These are phyloP conservation scores for Ophiocordyceps camponoti-leonardi DNA, from an alignment of 2,329 filamentous ascomycete species.

Conservation along the genomic window DNA sequence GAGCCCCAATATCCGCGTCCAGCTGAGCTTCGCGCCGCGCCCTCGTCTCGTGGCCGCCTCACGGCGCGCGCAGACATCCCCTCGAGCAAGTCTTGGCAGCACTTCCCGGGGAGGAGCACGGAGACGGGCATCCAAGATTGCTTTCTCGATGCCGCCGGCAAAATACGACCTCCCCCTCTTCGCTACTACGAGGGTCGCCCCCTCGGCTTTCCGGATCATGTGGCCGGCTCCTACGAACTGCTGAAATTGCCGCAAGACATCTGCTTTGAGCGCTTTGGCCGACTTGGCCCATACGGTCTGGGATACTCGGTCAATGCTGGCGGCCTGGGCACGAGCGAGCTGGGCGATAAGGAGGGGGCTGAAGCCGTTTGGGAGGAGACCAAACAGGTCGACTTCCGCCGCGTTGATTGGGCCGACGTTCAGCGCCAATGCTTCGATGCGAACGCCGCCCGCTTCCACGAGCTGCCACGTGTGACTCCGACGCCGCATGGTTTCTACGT, in stretches of 20 bases:
- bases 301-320: constrained; percentile 68
- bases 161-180: constrained; percentile 49
- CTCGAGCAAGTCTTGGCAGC: constrained; percentile 16
- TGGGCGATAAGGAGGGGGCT: constrained; percentile 68
- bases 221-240: constrained; percentile 73
- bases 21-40: constrained; percentile 4
- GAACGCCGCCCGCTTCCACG: constrained; percentile 54
- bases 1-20: constrained; percentile 61
- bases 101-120: constrained; percentile 20
- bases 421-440: constrained; percentile 56
- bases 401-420: constrained; percentile 61
- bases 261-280: constrained; percentile 84
- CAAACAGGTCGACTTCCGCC: constrained; percentile 59
- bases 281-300: constrained; percentile 75
- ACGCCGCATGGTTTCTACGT: constrained; percentile 34
- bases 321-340: constrained; percentile 69
- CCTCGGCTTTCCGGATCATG: constrained; percentile 66
- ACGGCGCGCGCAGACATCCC: constrained; percentile 8
- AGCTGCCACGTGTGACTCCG: constrained; percentile 20
- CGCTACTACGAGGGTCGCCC: constrained; percentile 65
- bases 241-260: constrained; percentile 67
- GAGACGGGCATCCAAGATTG: constrained; percentile 48
- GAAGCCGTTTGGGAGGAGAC: constrained; percentile 59
- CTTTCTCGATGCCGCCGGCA: constrained; percentile 55
- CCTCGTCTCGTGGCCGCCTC: constrained; percentile 1